These are phyloP conservation scores for Spirogloea muscicola DNA, from an alignment of 139 green algal genomes.

Conservation along the genomic window DNA sequence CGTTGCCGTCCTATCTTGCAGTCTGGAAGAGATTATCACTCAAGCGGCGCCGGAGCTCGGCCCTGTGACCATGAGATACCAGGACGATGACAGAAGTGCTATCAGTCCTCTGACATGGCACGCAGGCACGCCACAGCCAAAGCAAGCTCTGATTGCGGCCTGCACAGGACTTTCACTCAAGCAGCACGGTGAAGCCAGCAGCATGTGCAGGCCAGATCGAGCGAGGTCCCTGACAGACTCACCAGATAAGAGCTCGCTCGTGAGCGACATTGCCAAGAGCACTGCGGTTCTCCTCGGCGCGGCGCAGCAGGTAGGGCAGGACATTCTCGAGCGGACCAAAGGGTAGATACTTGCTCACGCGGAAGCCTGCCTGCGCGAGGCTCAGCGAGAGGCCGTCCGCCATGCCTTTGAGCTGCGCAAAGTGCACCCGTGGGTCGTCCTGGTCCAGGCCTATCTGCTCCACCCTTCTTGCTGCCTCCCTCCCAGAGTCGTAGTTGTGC, in stretches of 20 bases:
- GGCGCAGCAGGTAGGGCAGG: slow-evolving; percentile 35
- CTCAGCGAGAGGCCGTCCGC: slow-evolving; percentile 36
- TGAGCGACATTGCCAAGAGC: slow-evolving; percentile 26
- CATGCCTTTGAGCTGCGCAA: slow-evolving; percentile 48
- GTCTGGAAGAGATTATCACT: too few relatives aligned
- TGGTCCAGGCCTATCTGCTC: background rate
- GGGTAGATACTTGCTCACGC: slow-evolving; percentile 34
- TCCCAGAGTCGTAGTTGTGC: slow-evolving; percentile 33
- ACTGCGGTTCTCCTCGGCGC: slow-evolving; percentile 40
- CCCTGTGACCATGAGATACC: too few relatives aligned
- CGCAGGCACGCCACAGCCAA: too few relatives aligned
- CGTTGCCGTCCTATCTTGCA: too few relatives aligned
- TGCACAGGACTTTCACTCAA: too few relatives aligned
- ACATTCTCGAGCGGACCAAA: slow-evolving; percentile 26
- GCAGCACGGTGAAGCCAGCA: too few relatives aligned
- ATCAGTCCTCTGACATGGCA: too few relatives aligned
- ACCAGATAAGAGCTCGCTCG: slow-evolving; percentile 18
- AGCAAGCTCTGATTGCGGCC: too few relatives aligned
- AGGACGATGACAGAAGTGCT: too few relatives aligned
- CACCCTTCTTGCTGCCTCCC: slow-evolving; percentile 2
- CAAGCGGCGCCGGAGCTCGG: too few relatives aligned
- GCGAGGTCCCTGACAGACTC: too few relatives aligned
- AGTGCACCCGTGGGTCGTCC: slow-evolving; percentile 19
- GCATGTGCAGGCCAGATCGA: too few relatives aligned
- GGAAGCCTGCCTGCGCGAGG: background rate